Conservation (phyloP, 257 asterid species). For the Nicotiana knightiana region DNA sequence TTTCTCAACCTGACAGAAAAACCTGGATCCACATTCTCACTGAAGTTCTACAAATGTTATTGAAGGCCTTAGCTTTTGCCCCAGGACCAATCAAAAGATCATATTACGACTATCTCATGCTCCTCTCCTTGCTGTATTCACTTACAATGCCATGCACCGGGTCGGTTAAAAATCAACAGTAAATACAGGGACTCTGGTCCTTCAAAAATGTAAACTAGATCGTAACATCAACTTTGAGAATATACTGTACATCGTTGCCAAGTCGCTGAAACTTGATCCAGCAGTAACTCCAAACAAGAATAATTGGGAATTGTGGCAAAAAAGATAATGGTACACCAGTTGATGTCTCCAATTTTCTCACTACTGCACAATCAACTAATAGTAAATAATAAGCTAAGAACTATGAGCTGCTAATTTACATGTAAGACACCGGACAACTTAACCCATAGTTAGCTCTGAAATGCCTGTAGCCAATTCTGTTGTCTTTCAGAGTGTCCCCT, state of each 20-base stretch:
- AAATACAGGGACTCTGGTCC: neutral
- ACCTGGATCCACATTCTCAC: neutral
- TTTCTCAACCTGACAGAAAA: no score
- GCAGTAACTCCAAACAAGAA: neutral
- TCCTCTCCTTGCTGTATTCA: neutral
- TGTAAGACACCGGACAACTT: neutral
- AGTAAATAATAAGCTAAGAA: neutral
- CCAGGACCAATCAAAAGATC: neutral
- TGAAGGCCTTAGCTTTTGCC: neutral
- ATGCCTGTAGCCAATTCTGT: neutral
- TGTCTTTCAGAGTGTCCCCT: neutral
- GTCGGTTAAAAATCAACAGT: neutral
- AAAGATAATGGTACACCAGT: neutral
- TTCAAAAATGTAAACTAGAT: neutral
- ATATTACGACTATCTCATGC: no score
- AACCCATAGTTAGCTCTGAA: slow-evolving; percentile 3
- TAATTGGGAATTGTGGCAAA: slow-evolving; percentile 1
- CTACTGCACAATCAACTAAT: slow-evolving; percentile 1
- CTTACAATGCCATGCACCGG: neutral
- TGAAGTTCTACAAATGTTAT: neutral
- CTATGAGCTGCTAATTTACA: slow-evolving; percentile 3
- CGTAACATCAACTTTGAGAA: neutral
- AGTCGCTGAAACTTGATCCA: neutral
- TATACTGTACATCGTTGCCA: neutral
- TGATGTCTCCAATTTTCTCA: neutral